A percentile compares a stretch with the other conserved stretches of the same genome.
phyloP scores from a whole-genome alignment of 1,139 yeast genomes.

The Saccharomyces hybrid region DNA sequence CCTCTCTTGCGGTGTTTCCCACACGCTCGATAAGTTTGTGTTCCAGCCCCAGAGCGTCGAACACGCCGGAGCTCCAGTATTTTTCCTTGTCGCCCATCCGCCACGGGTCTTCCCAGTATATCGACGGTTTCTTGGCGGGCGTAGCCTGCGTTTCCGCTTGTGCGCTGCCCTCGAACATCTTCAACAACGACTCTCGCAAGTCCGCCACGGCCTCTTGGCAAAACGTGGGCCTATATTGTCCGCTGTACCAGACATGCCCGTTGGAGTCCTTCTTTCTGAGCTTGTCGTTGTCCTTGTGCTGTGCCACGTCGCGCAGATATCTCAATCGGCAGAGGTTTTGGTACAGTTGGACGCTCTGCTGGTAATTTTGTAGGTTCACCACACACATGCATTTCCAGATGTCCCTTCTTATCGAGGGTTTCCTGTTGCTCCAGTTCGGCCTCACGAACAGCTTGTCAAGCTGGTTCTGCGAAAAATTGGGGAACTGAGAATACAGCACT shows the following conservation, averaged over 20 bases:
- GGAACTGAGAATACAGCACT: constrained; percentile 81
- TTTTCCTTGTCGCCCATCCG: constrained; percentile 56
- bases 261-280: constrained; percentile 68
- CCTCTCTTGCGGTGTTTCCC: constrained; percentile 28
- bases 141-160: constrained; percentile 2
- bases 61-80: constrained; percentile 19
- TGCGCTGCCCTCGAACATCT: constrained; percentile 34
- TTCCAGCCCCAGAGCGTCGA: constrained; percentile 16
- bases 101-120: constrained; percentile 83
- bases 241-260: constrained; percentile 79
- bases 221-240: constrained; percentile 83
- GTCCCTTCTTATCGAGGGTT: constrained; percentile 72
- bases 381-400: constrained; percentile 91
- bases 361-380: constrained; percentile 58
- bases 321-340: constrained; percentile 69
- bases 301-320: constrained; percentile 56
- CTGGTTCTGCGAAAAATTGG: constrained; percentile 52
- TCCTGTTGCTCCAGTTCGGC: constrained; percentile 85
- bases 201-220: constrained; percentile 92
- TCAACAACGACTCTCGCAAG: constrained; percentile 61
- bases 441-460: constrained; percentile 65
- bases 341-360: constrained; percentile 65
- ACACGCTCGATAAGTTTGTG: constrained; percentile 21
- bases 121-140: constrained; percentile 29
- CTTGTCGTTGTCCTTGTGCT: constrained; percentile 52